These are phyloP conservation scores for Euphorbia schlechtendalii DNA, from an alignment of 441 rosid species.

Conservation along the genomic window DNA sequence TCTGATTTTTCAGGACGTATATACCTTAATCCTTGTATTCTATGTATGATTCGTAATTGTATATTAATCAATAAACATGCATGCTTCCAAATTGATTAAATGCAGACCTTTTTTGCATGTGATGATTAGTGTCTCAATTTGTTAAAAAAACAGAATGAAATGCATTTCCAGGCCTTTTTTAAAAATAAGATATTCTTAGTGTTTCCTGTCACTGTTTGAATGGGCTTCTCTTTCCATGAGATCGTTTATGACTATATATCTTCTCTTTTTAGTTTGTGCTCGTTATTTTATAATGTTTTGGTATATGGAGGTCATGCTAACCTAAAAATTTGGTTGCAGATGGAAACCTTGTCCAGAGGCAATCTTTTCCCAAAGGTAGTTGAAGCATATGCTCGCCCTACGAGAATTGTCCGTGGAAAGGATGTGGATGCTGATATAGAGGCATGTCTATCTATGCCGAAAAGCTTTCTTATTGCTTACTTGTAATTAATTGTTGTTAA, in stretches of 20 bases:
- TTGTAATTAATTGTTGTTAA: neutral
- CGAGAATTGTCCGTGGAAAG: constrained; percentile 93
- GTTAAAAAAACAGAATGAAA: neutral
- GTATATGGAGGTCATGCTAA: constrained; percentile 6
- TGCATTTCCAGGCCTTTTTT: neutral
- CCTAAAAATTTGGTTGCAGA: constrained; percentile 40
- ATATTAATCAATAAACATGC: neutral
- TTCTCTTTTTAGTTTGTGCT: neutral
- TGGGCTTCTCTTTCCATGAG: neutral
- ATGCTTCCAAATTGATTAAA: neutral
- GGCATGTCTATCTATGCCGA: constrained; percentile 32
- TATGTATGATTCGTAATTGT: neutral
- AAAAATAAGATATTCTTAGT: neutral
- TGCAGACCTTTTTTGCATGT: neutral
- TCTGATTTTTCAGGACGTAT: neutral
- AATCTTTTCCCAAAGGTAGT: constrained; percentile 63
- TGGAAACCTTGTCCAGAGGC: constrained; percentile 64
- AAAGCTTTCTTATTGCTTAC: neutral
- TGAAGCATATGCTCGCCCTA: constrained; percentile 96
- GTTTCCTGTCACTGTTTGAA: neutral
- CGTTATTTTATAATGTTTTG: neutral
- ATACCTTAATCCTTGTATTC: neutral
- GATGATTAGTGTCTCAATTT: neutral
- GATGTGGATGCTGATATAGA: constrained; percentile 48
- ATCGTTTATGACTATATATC: neutral